Evolutionary conservation across 2,329 filamentous ascomycete species (phyloP).

Genomic region (Penicillium sp.): DNA sequence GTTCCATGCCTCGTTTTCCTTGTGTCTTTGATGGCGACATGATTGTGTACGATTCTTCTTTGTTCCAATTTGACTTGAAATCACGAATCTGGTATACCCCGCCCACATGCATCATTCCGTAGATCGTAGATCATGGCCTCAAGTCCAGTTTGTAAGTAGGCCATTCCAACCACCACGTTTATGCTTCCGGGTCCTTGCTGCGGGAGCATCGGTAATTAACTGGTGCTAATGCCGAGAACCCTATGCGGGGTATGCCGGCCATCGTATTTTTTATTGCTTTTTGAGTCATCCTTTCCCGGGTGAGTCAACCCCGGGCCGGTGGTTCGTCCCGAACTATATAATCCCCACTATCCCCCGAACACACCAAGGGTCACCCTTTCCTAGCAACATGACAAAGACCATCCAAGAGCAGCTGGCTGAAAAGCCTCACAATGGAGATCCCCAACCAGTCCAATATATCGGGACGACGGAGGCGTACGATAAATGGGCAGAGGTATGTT

Average conservation of each 20-base stretch:
- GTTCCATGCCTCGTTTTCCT: slow-evolving; percentile 11
- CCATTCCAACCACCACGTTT: neutral
- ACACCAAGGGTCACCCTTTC: neutral
- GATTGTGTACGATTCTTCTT: slow-evolving; percentile 23
- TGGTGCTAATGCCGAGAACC: neutral
- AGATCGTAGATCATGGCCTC: neutral
- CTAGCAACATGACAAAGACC: slow-evolving; percentile 4
- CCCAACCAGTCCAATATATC: slow-evolving; percentile 26
- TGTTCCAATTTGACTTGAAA: slow-evolving; percentile 6
- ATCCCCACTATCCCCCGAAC: neutral
- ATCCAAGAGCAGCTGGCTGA: slow-evolving; percentile 19
- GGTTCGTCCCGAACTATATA: no score
- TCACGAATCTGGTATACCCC: neutral
- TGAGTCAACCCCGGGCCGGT: slow-evolving; percentile 5
- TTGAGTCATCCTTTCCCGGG: neutral
- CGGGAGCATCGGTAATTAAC: neutral
- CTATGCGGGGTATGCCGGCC: neutral
- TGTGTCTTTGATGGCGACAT: slow-evolving; percentile 27
- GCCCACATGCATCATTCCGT: neutral
- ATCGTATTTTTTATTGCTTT: neutral
- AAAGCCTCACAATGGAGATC: neutral
- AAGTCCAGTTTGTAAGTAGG: neutral
- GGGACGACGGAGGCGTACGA: slow-evolving; percentile 37
- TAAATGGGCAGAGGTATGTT: slow-evolving; percentile 35
- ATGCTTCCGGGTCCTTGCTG: neutral